Base-by-base conservation (phyloP, 164 flowering plant species). In the Aristolochia fimbriata region DNA sequence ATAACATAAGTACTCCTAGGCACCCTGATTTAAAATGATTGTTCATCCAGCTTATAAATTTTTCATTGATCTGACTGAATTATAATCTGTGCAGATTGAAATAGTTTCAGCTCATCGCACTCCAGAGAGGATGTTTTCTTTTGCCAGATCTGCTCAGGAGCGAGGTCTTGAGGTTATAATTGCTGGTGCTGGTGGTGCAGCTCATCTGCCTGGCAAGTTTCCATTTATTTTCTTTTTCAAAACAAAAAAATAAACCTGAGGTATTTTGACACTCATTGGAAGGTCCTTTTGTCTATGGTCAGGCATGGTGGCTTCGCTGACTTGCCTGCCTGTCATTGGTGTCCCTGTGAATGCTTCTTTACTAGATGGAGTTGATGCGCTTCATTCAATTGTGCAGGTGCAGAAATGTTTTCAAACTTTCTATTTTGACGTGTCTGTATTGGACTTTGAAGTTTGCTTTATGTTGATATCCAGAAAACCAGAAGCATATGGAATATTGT, bases 111-210 rank as follows among this genome's bases (percentile, higher is more conserved):
- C 99, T 20, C 99, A 93, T 59, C 84, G 99, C 47, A 93, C 99
- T 17, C 96, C 99, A 21, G 95, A 90, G 46, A 56, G 84, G 78
- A 88, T 90, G 96, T 80, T 74, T 70, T 68, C 87, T 33, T 93
- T 87, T 76, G 99, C 99, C 31, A 59, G 62, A 12, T 76, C 91
- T 74, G 96, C 99, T 63, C 68, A 56, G 57, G 82, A 80, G 63
- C 81, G 87, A 71, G 97, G 99, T 51, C 55, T 88, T 68, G 84
- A 83, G 65, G 67, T 90, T 60, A 87, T 93, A 64, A 86, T 93
- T 73, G 98, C 98, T 62, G 98, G 98, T 65, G 98, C 98, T 68
- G 98, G 98, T 69, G 98, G 97, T 70, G 97, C 94, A 52, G 97
- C 97, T 25, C 97, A 91, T 76, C 76, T 91, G 71, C 97, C 97